Percentiles rank a stretch among this genome's conserved stretches.
phyloP scores from a whole-genome alignment of 805 yeast genomes.

The Zygosaccharomyces siamensis region DNA sequence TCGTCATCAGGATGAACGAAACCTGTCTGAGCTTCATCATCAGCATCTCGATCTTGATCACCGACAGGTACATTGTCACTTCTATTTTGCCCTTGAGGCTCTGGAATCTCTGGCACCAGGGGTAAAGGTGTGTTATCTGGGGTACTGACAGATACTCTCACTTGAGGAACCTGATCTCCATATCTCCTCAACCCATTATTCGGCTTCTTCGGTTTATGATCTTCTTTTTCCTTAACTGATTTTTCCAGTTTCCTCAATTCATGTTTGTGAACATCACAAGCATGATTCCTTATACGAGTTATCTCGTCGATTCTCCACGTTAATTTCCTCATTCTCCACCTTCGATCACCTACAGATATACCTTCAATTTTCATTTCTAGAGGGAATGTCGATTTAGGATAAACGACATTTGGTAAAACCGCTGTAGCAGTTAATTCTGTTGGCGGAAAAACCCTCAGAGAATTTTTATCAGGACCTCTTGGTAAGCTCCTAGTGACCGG shows the following conservation, averaged over 20 bases:
- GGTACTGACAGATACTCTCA: constrained; percentile 34
- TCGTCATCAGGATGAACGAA: constrained; percentile 36
- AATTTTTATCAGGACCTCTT: constrained; percentile 78
- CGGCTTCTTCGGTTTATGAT: constrained; percentile 37
- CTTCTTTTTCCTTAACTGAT: constrained; percentile 30
- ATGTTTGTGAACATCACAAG: constrained; percentile 53
- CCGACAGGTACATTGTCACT: constrained; percentile 19
- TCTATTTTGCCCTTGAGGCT: constrained; percentile 5
- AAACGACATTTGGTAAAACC: constrained; percentile 79
- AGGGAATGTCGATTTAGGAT: constrained; percentile 82
- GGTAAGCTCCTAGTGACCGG: constrained; percentile 71
- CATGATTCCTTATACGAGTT: constrained; percentile 52
- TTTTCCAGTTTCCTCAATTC: constrained; percentile 40
- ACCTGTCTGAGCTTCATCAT: constrained; percentile 23
- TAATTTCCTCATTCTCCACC: constrained; percentile 92
- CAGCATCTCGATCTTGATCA: constrained; percentile 36
- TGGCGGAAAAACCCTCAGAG: constrained; percentile 91
- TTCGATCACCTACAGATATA: constrained; percentile 47
- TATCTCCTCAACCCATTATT: constrained; percentile 34
- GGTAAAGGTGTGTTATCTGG: constrained; percentile 29
- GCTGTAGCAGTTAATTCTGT: constrained; percentile 86
- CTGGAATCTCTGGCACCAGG: constrained; percentile 5
- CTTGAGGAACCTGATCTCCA: constrained; percentile 38
- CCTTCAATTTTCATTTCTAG: constrained; percentile 79
- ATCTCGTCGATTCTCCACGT: constrained; percentile 87